A percentile compares a stretch with the other conserved stretches of the same genome.
Conservation (phyloP, 2,329 filamentous ascomycete genomes). For the Botryotinia narcissicola region DNA sequence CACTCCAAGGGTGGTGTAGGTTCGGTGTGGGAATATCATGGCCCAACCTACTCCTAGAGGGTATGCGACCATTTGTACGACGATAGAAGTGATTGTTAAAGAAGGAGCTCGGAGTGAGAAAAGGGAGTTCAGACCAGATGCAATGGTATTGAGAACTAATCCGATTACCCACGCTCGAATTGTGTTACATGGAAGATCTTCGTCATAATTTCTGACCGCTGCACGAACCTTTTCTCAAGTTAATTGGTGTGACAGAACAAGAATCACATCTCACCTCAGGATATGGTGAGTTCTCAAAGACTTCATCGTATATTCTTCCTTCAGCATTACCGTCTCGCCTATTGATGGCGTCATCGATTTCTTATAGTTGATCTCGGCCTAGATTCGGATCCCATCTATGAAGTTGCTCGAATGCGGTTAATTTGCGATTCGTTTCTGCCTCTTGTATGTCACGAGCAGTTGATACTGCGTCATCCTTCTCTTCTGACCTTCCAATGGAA, state of each 20-base stretch:
- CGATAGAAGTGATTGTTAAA: constrained; percentile 44
- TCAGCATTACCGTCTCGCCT: constrained; percentile 21
- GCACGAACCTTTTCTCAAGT: constrained; percentile 23
- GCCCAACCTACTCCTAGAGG: constrained; percentile 51
- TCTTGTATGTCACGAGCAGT: constrained; percentile 20
- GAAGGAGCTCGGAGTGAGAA: constrained; percentile 35
- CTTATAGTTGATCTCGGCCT: constrained; percentile 22
- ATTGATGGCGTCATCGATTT: constrained; percentile 26
- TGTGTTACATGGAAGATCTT: constrained; percentile 64
- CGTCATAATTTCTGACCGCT: constrained; percentile 46
- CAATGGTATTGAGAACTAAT: constrained; percentile 36
- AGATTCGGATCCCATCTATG: constrained; percentile 28
- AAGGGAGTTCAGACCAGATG: constrained; percentile 33
- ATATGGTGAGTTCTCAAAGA: constrained; percentile 28
- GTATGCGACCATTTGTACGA: constrained; percentile 35
- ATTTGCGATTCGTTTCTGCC: constrained; percentile 24
- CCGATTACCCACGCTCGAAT: constrained; percentile 58
- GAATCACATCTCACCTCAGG: constrained; percentile 15
- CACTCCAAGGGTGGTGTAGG: constrained; percentile 42
- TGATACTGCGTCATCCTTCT: constrained; percentile 18
- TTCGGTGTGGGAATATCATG: constrained; percentile 28
- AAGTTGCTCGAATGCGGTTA: constrained; percentile 23
- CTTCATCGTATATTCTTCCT: constrained; percentile 22
- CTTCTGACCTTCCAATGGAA: neutral
- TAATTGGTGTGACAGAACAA: neutral